phyloP scores from a whole-genome alignment of 1,139 yeast genomes.

The Wickerhamiella infanticola region DNA sequence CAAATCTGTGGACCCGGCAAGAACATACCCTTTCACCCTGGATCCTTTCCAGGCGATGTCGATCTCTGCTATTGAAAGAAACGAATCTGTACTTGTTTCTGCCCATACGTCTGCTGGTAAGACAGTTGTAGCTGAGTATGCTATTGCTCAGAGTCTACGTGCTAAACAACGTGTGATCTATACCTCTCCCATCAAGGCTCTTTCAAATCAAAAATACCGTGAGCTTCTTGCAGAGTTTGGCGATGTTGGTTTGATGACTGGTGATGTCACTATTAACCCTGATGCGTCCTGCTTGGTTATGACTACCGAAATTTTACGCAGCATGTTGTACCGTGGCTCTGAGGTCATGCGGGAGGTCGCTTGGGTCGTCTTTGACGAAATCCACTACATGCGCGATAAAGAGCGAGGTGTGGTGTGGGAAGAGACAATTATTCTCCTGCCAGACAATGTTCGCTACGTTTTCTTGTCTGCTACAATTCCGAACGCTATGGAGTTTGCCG shows the following conservation, averaged over 20 bases:
- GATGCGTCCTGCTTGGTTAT: constrained; percentile 92
- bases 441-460: constrained; percentile 82
- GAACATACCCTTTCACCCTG: constrained; percentile 77
- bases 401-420: constrained; percentile 99
- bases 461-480: constrained; percentile 94
- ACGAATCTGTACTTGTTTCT: constrained; percentile 91
- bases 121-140: constrained; percentile 96
- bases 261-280: constrained; percentile 95
- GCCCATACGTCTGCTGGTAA: constrained; percentile 99
- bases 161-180: constrained; percentile 86
- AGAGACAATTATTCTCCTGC: constrained; percentile 90
- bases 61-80: constrained; percentile 81
- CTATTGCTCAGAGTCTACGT: constrained; percentile 81
- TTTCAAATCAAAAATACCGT: constrained; percentile 86
- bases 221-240: constrained; percentile 68
- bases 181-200: constrained; percentile 85
- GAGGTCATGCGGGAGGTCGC: constrained; percentile 94
- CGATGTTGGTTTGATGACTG: constrained; percentile 93
- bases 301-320: constrained; percentile 93
- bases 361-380: constrained; percentile 94
- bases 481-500: constrained; percentile 95
- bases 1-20: constrained; percentile 41
- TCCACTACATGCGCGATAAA: constrained; percentile 90
- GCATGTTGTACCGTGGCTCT: constrained; percentile 93
- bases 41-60: constrained; percentile 97